These are phyloP conservation scores for Solanum clarkiae DNA, from an alignment of 257 asterid genomes.

Conservation along the genomic window DNA sequence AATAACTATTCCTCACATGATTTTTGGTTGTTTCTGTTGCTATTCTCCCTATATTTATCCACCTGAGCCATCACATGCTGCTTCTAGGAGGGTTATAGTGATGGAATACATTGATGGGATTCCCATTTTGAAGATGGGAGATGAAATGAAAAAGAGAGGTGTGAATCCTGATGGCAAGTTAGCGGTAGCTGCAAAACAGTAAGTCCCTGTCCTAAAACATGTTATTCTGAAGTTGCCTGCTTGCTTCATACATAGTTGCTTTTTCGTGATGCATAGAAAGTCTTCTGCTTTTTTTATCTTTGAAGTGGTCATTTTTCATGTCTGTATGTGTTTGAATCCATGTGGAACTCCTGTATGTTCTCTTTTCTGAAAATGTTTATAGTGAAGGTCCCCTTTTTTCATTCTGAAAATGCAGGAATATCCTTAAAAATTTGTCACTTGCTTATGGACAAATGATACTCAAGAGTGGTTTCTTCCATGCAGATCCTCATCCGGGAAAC, in stretches of 20 bases:
- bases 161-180: constrained; percentile 77
- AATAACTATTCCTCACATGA: neutral
- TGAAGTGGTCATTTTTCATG: neutral
- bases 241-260: neutral
- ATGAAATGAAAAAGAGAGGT: constrained; percentile 94
- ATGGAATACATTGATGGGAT: constrained; percentile 93
- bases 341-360: neutral
- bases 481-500: constrained; percentile 99
- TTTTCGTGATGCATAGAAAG: neutral
- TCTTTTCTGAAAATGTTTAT: neutral
- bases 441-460: constrained; percentile 98
- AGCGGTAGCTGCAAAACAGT: constrained; percentile 94
- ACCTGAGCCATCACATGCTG: neutral
- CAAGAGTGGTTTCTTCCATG: constrained; percentile 95
- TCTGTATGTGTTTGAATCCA: neutral
- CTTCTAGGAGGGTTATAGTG: constrained; percentile 69
- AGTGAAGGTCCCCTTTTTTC: neutral
- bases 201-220: constrained; percentile 47
- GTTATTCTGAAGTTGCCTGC: constrained; percentile 14
- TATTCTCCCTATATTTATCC: neutral
- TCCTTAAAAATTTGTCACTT: constrained; percentile 77
- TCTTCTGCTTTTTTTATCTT: neutral
- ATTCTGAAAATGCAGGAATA: constrained; percentile 48
- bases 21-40: neutral
- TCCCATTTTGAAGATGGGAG: constrained; percentile 88